Conservation (phyloP, 768 basidiomycete species). For the Lactarius sp. region DNA sequence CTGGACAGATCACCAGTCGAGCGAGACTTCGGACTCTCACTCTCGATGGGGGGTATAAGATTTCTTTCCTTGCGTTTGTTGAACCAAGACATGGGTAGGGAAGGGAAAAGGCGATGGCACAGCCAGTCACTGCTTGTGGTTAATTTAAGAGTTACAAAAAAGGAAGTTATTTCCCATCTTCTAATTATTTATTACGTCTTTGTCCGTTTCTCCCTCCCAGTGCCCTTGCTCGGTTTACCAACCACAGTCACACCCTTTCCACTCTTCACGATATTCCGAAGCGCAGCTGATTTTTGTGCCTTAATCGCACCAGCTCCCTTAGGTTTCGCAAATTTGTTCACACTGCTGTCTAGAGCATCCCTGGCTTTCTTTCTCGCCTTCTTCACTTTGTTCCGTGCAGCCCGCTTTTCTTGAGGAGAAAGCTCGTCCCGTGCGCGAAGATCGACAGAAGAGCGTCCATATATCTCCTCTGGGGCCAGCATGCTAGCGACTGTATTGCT, state of each 20-base stretch:
- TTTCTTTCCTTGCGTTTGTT: conserved; percentile 57
- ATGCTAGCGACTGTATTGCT: conserved; percentile 68
- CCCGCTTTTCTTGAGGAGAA: conserved; percentile 78
- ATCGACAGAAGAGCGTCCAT: conserved; percentile 51
- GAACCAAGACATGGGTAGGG: conserved; percentile 56
- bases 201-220: not conserved
- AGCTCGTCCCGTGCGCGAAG: conserved; percentile 72
- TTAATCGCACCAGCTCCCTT: conserved; percentile 54
- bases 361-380: conserved; percentile 68
- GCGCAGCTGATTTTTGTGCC: conserved; percentile 79
- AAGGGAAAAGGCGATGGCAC: conserved; percentile 12
- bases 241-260: conserved; percentile 86
- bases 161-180: conserved; percentile 10
- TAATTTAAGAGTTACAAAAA: conserved; percentile 2
- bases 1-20: conserved; percentile 55
- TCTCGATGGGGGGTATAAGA: conserved; percentile 62
- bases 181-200: not conserved
- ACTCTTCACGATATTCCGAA: conserved; percentile 76
- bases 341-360: conserved; percentile 56
- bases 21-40: conserved; percentile 39
- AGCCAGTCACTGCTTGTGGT: not conserved
- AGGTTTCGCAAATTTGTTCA: conserved; percentile 57
- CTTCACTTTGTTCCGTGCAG: conserved; percentile 59
- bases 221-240: conserved; percentile 54
- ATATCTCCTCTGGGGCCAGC: conserved; percentile 92